A percentile compares a stretch with the other conserved stretches of the same genome.
phyloP scores from a whole-genome alignment of 768 basidiomycete genomes.

The Gloeophyllum trabeum region DNA sequence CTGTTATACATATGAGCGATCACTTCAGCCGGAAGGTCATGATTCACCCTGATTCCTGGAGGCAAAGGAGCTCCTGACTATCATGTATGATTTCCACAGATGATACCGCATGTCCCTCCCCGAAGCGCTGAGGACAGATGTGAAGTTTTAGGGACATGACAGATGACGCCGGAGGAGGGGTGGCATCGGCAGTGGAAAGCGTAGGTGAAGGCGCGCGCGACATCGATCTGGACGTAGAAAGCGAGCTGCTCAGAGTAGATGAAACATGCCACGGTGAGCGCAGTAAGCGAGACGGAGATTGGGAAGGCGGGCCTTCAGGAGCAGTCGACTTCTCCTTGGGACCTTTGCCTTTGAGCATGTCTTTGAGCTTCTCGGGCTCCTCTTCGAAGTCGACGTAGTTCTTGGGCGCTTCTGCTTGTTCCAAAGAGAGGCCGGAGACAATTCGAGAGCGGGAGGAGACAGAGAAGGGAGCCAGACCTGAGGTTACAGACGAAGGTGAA shows the following conservation, averaged over 20 bases:
- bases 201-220: too few relatives aligned
- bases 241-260: too few relatives aligned
- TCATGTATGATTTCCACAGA: slow-evolving; percentile 35
- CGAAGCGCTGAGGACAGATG: slow-evolving; percentile 35
- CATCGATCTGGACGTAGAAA: too few relatives aligned
- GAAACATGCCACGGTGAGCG: too few relatives aligned
- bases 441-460: slow-evolving; percentile 47
- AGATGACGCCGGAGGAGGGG: too few relatives aligned
- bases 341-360: slow-evolving; percentile 48
- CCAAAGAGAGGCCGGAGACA: slow-evolving; percentile 61
- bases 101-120: slow-evolving; percentile 27
- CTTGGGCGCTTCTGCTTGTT: slow-evolving; percentile 67
- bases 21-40: not conserved
- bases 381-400: slow-evolving; percentile 78
- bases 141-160: slow-evolving; percentile 17
- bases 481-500: slow-evolving; percentile 25
- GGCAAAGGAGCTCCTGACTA: slow-evolving; percentile 30
- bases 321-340: slow-evolving; percentile 22
- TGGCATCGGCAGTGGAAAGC: too few relatives aligned
- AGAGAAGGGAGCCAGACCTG: slow-evolving; percentile 31
- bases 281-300: too few relatives aligned
- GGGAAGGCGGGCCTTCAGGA: too few relatives aligned
- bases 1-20: slow-evolving; percentile 1
- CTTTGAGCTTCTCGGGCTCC: slow-evolving; percentile 66
- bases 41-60: slow-evolving; percentile 59